phyloP scores from a whole-genome alignment of 2,329 filamentous ascomycete genomes.

The Colletotrichum sp. region DNA sequence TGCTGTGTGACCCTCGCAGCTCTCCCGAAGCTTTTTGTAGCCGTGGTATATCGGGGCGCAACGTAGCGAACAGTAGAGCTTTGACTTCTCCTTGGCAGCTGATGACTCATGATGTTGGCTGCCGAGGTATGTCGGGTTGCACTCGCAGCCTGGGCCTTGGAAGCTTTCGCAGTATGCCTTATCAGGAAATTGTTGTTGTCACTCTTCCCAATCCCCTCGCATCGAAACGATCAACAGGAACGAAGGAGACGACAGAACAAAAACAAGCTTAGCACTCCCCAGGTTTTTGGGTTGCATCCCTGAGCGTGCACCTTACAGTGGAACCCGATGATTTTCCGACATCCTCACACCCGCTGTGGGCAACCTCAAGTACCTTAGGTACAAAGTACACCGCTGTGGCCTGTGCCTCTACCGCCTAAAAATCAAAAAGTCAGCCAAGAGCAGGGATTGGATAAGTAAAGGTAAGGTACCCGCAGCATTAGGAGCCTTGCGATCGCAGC shows the following conservation, averaged over 20 bases:
- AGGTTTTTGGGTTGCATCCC: slow-evolving; percentile 3
- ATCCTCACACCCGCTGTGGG: neutral
- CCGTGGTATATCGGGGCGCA: neutral
- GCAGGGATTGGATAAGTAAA: neutral
- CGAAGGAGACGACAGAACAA: neutral
- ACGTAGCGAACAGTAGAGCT: neutral
- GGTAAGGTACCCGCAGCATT: neutral
- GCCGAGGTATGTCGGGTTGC: neutral
- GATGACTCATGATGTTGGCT: neutral
- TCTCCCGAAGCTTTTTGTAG: neutral
- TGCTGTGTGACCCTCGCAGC: neutral
- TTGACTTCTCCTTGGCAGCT: neutral
- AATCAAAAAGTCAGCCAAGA: neutral
- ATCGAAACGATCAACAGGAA: neutral
- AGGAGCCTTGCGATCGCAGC: slow-evolving; percentile 18
- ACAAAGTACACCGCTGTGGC: neutral
- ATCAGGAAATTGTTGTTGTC: neutral
- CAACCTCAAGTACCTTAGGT: neutral
- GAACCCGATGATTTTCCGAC: slow-evolving; percentile 20
- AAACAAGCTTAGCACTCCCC: neutral
- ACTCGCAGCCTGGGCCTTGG: neutral
- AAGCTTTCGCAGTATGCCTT: neutral
- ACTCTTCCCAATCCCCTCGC: neutral
- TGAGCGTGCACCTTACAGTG: neutral
- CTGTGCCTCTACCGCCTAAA: neutral